phyloP scores from a whole-genome alignment of 768 basidiomycete species.

The Mycena albidolilacea region DNA sequence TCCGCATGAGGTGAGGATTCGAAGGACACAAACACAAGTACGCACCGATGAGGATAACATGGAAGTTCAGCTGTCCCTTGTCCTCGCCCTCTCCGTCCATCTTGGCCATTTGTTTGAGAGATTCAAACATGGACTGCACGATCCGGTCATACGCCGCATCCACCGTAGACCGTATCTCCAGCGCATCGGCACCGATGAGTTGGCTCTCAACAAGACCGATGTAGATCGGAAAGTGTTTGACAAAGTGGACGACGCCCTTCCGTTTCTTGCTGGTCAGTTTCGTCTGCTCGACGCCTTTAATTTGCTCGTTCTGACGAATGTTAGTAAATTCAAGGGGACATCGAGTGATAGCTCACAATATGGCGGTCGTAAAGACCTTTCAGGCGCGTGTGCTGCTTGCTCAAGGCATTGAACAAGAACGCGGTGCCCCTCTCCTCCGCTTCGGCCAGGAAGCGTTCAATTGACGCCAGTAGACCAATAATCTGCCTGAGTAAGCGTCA shows the following conservation, averaged over 20 bases:
- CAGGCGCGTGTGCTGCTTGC: constrained; percentile 86
- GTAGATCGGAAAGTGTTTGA: constrained; percentile 94
- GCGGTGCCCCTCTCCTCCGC: constrained; percentile 85
- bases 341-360: constrained; percentile 61
- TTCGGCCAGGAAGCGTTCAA: constrained; percentile 84
- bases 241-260: constrained; percentile 91
- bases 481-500: constrained; percentile 72
- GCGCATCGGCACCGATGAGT: constrained; percentile 79
- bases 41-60: constrained; percentile 93
- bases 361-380: constrained; percentile 85
- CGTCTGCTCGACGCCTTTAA: constrained; percentile 90
- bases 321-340: neutral
- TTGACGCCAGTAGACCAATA: constrained; percentile 82
- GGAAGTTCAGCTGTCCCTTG: constrained; percentile 97
- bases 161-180: constrained; percentile 84
- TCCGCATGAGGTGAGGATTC: constrained; percentile 9
- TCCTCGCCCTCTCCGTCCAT: constrained; percentile 94
- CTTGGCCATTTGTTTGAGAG: constrained; percentile 96
- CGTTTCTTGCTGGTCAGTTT: constrained; percentile 94
- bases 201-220: constrained; percentile 88
- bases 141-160: constrained; percentile 91
- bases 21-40: neutral
- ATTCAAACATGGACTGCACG: constrained; percentile 92
- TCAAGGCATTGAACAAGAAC: constrained; percentile 79
- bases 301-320: constrained; percentile 79